Evolutionary conservation across 2,329 filamentous ascomycete genomes (phyloP).

Genomic region (Aurifilum marmelostoma): DNA sequence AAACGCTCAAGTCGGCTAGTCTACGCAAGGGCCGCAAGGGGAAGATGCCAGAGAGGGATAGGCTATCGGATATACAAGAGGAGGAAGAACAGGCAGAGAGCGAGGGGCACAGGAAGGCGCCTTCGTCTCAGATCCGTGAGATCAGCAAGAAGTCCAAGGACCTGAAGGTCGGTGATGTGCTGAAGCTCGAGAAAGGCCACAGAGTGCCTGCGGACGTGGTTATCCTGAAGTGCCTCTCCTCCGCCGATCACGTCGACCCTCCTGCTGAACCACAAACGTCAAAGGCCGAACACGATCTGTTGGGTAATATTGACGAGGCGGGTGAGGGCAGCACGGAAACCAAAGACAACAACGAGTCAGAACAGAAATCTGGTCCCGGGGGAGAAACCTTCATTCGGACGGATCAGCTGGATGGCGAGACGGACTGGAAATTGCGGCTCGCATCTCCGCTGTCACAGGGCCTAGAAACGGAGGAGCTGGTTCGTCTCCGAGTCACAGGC

Average conservation of each 20-base stretch:
- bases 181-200: slow-evolving; percentile 90
- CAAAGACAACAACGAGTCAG: slow-evolving; percentile 38
- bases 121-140: slow-evolving; percentile 62
- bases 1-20: slow-evolving; percentile 52
- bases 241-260: slow-evolving; percentile 36
- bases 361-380: slow-evolving; percentile 47
- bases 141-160: slow-evolving; percentile 81
- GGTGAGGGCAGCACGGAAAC: slow-evolving; percentile 38
- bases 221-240: slow-evolving; percentile 73
- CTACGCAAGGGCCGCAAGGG: slow-evolving; percentile 45
- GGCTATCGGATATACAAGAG: slow-evolving; percentile 69
- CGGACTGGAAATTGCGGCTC: slow-evolving; percentile 94
- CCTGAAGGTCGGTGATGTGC: slow-evolving; percentile 91
- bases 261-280: slow-evolving; percentile 36
- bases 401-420: slow-evolving; percentile 96
- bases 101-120: slow-evolving; percentile 42
- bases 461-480: slow-evolving; percentile 73
- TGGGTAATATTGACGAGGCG: slow-evolving; percentile 44
- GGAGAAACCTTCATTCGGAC: slow-evolving; percentile 97
- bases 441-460: slow-evolving; percentile 84
- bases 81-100: slow-evolving; percentile 63
- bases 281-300: slow-evolving; percentile 45
- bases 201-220: slow-evolving; percentile 93
- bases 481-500: slow-evolving; percentile 71
- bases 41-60: slow-evolving; percentile 42